Evolutionary conservation across 495 filamentous ascomycete genomes (phyloP), one percentile per base, ranked within the genome.

Genomic region (Xylaria grammica): DNA sequence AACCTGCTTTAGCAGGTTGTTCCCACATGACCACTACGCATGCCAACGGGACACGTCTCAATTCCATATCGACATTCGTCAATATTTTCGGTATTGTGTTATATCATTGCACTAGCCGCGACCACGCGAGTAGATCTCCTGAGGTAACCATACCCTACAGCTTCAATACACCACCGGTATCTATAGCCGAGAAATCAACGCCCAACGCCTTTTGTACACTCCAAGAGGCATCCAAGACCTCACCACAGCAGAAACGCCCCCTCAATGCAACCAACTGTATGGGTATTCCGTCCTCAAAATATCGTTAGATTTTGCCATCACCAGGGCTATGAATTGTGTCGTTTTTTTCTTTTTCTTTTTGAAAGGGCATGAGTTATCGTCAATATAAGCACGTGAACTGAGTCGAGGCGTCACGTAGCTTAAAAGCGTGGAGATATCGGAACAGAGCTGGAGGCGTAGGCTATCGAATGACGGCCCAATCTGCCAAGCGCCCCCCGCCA

Each of bases 401-500:
- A 60, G 62, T 61, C 30, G 46, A 65, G 13, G 48, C 50, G 29
- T 20, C 52, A 17, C 48, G 38, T 65, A 29, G 38, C 30, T 50
- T 45, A 24, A 56, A 63, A 17, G 36, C 20, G 44, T 52, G 30
- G 27, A 58, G 51, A 42, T 44, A 67, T 63, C 55, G 51, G 34
- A 59, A 38, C 44, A 17, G 22, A 50, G 46, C 13, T 3, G 17
- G 42, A 30, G n/a, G 27, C 53, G 36, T 44, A 42, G 36, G 51
- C 54, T 11, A 92, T 64, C 90, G 83, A 65, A 93, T 92, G 36
- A 89, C 85, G 19, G 88, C 84, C 89, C 87, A 90, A 74, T 89
- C 88, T 15, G 84, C 81, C 26, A 91, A 74, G 59, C 82, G 85
- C 62, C 86, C 86, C 29, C 81, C 81, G 62, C 78, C 82, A 51